phyloP scores from a whole-genome alignment of 2,329 filamentous ascomycete genomes.

The Aspergillus jensenii region DNA sequence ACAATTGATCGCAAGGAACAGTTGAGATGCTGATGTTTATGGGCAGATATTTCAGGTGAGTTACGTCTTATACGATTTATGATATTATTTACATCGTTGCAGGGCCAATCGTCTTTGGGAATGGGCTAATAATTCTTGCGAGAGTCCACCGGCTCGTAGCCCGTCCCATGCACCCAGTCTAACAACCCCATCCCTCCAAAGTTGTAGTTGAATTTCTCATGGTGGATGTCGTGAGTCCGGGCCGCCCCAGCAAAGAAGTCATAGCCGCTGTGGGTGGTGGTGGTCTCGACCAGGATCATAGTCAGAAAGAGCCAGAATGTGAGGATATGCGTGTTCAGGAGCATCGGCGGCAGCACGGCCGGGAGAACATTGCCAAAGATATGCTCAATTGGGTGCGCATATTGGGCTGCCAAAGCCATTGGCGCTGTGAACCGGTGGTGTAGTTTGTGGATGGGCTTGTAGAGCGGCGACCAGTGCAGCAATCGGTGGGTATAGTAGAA shows the following conservation, averaged over 20 bases:
- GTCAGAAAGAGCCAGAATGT: conserved; percentile 55
- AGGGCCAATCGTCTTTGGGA: no score
- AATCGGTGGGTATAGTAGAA: conserved; percentile 60
- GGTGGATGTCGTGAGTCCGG: conserved; percentile 54
- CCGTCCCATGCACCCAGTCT: conserved; percentile 57
- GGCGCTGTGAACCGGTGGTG: conserved; percentile 60
- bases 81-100: no score
- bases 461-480: conserved; percentile 51
- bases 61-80: no score
- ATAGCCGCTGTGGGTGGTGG: conserved; percentile 58
- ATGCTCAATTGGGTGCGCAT: conserved; percentile 58
- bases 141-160: no score
- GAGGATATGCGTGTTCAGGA: conserved; percentile 51
- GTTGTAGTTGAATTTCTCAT: conserved; percentile 58
- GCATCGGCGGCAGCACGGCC: conserved; percentile 50
- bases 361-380: conserved; percentile 55
- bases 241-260: conserved; percentile 51
- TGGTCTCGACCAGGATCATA: conserved; percentile 52
- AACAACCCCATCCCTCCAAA: conserved; percentile 55
- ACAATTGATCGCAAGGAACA: no score
- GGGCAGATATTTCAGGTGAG: no score
- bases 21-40: no score
- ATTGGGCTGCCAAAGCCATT: conserved; percentile 56
- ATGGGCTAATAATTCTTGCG: no score
- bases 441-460: conserved; percentile 54